Evolutionary conservation across 371 early-diverging fungal species (phyloP), one percentile per base, ranked within the genome.

Genomic region (Umbelopsis sp.): DNA sequence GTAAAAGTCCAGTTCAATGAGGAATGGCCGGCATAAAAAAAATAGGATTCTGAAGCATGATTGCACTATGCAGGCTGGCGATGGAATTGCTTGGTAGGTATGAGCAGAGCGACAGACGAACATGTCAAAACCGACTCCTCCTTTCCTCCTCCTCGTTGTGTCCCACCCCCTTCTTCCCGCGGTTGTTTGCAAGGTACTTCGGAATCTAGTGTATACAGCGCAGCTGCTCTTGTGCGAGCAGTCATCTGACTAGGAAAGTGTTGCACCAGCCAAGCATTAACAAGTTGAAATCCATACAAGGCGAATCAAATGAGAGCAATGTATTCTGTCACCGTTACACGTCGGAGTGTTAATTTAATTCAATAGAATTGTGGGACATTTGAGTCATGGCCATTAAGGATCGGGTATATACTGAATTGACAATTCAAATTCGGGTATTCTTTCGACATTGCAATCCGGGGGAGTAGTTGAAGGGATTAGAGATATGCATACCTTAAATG

Each of bases 141-240:
- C 12, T 41, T 12, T 41, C 41, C 1, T 2, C 12, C 41, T 12
- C 41, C 41, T 12, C 41, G 10, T 12, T 7, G 41, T 29, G 29
- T 29, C 29, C 41, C 41, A 41, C 7, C 41, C 41, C 7, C 7
- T 1, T 41, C 41, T 12, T 41, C 41, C 41, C 41, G 41, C 41
- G 41, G 41, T 41, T 48, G 48, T 48, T 48, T 48, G 48, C 20
- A 2, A 48, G 48, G 1, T 57, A 35, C 18, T 57, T 57, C 52
- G 52, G 29, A 51, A 51, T 51, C 25, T 51, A 51, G 24, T 51
- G 24, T 51, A 25, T 51, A 29, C 29, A 41, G 48, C 37, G 57
- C 57, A 57, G 57, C 32, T 57, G 57, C 29, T 57, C 57, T 57
- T 35, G 57, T 57, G 57, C 57, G 35, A 57, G 57, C 57, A 57